Conservation (phyloP, 805 yeast species). For the Diddensiella transvaalensis region DNA sequence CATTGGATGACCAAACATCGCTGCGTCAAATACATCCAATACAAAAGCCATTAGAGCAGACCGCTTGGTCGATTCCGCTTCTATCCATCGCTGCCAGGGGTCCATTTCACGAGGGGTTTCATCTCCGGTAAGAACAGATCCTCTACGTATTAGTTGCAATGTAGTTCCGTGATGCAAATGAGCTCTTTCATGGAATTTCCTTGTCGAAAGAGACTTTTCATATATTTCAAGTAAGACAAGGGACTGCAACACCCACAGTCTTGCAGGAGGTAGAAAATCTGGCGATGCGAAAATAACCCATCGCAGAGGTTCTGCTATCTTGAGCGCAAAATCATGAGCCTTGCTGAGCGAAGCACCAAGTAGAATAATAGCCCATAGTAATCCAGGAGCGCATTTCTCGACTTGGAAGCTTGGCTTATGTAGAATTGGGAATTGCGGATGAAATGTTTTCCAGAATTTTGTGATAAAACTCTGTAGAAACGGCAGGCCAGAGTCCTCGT, state of each 20-base stretch:
- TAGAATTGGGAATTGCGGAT: conserved; percentile 55
- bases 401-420: conserved; percentile 60
- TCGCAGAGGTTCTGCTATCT: conserved; percentile 57
- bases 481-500: conserved; percentile 34
- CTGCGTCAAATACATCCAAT: conserved; percentile 73
- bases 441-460: conserved; percentile 55
- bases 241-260: conserved; percentile 72
- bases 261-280: conserved; percentile 73
- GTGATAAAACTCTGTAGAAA: conserved; percentile 30
- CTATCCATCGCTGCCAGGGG: conserved; percentile 68
- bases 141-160: conserved; percentile 69
- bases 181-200: conserved; percentile 74
- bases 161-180: conserved; percentile 86
- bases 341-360: conserved; percentile 49
- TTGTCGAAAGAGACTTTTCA: conserved; percentile 67
- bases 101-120: conserved; percentile 16
- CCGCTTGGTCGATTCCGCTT: conserved; percentile 72
- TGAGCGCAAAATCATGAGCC: conserved; percentile 39
- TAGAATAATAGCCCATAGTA: conserved; percentile 52
- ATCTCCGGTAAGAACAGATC: conserved; percentile 53
- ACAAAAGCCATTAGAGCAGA: conserved; percentile 79
- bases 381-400: conserved; percentile 43
- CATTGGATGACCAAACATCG: conserved; percentile 70
- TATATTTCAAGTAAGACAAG: conserved; percentile 70
- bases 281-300: conserved; percentile 67